Evolutionary conservation across 108 stramenopile genomes (phyloP), one percentile per base, ranked within the genome.

Genomic region (Cyclostephanos tholiformis): DNA sequence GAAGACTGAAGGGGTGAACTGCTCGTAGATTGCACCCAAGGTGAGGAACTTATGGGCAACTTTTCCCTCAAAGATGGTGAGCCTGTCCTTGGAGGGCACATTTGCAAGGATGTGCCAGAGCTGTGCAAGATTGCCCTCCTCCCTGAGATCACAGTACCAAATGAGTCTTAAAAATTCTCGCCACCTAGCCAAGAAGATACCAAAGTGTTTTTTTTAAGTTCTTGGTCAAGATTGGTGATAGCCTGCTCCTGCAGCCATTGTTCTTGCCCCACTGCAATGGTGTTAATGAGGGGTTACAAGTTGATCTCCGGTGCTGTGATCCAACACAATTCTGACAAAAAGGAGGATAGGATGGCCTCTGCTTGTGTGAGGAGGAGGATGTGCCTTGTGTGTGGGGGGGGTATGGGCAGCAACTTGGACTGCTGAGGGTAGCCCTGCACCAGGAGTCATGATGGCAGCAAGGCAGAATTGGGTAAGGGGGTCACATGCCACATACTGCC

Each of bases 191-290:
- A 50, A 20, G 50, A 26, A 20, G 22, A 30, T 6, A 69, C 68
- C 14, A 55, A 32, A 4, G 32, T 2, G 4, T 32, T 52, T 6
- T 14, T 25, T 2, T 63, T 63, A 17, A 51, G 25, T n/a, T 30
- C 6, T 11, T 46, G 23, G 25, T 63, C 62, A 30, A 49, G 36
- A 23, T 4, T 44, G 55, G 55, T 13, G 11, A 29, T n/a, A 14
- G 27, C 71, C 19, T 52, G 22, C 35, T 72, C 50, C 3, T 32
- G 22, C 44, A 61, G 71, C 6, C 19, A 41, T 22, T 72, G 71
- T n/a, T 72, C 61, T 23, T 72, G 71, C n/a, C 9, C 9, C 20
- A 50, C 62, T 5, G 63, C 0, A n/a, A 38, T 23, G 8, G 44
- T 59, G 13, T 49, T 38, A 22, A 41, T 62, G 11, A 38, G 11